A percentile compares a stretch with the other conserved stretches of the same genome.
These are phyloP conservation scores for Geotrichum citri-aurantii DNA, from an alignment of 1,139 yeast species.

Conservation along the genomic window DNA sequence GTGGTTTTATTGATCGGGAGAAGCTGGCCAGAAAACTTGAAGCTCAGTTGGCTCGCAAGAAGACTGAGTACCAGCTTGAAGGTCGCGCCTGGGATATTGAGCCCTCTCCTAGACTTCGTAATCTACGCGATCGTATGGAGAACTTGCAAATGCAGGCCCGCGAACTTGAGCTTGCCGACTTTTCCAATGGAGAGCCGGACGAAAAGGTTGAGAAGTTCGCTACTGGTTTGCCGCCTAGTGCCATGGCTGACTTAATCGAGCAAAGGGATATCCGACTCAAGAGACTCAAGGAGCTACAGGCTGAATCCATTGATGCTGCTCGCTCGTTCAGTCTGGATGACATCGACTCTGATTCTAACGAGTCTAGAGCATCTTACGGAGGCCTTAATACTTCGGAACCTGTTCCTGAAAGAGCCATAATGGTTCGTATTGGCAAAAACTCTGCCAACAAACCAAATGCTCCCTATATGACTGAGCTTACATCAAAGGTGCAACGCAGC, in stretches of 20 bases:
- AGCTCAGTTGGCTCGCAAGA: slow-evolving; percentile 55
- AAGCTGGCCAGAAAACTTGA: slow-evolving; percentile 44
- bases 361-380: slow-evolving; percentile 15
- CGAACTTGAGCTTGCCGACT: slow-evolving; percentile 80
- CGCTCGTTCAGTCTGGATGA: slow-evolving; percentile 1
- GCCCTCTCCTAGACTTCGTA: slow-evolving; percentile 71
- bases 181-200: slow-evolving; percentile 41
- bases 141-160: slow-evolving; percentile 79
- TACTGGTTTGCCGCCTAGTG: slow-evolving; percentile 19
- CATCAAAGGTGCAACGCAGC: slow-evolving; percentile 11
- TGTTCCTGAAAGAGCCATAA: slow-evolving; percentile 25
- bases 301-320: slow-evolving; percentile 33
- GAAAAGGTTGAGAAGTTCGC: not conserved
- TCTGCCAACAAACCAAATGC: not conserved
- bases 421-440: slow-evolving; percentile 22
- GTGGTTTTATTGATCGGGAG: slow-evolving; percentile 38
- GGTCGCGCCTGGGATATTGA: slow-evolving; percentile 55
- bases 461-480: slow-evolving; percentile 13
- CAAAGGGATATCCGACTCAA: slow-evolving; percentile 27
- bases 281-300: slow-evolving; percentile 32
- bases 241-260: slow-evolving; percentile 26
- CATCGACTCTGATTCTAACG: slow-evolving; percentile 1
- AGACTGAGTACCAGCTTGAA: slow-evolving; percentile 52
- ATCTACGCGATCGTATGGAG: slow-evolving; percentile 79
- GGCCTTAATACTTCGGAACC: slow-evolving; percentile 11